These are phyloP conservation scores for Xerocomus brunneocitrinus DNA, from an alignment of 768 basidiomycete genomes.

Conservation along the genomic window DNA sequence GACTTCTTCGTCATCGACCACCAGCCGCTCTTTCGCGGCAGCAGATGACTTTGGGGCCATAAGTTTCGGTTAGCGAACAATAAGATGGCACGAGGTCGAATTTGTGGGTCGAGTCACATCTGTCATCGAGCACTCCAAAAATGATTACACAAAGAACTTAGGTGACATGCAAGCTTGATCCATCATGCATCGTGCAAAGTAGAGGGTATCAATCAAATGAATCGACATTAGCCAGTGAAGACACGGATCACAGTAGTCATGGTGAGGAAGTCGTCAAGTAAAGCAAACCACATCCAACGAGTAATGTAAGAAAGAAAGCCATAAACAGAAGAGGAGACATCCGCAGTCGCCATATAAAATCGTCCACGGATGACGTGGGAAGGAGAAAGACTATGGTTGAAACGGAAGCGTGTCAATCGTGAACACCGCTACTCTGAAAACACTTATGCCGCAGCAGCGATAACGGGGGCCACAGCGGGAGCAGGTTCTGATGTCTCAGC, in stretches of 20 bases:
- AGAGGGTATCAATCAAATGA: slow-evolving; percentile 55
- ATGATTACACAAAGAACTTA: slow-evolving; percentile 32
- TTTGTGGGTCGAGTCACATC: slow-evolving; percentile 23
- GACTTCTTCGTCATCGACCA: slow-evolving; percentile 75
- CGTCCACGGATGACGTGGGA: slow-evolving; percentile 37
- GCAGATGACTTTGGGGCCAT: slow-evolving; percentile 66
- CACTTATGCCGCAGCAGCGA: slow-evolving; percentile 76
- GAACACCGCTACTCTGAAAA: slow-evolving; percentile 19
- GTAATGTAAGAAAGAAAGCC: slow-evolving; percentile 40
- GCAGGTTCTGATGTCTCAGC: slow-evolving; percentile 33
- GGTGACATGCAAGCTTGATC: slow-evolving; percentile 31
- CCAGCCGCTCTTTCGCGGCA: slow-evolving; percentile 56
- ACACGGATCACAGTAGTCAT: slow-evolving; percentile 61
- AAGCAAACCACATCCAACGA: slow-evolving; percentile 58
- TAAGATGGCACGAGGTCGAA: not conserved
- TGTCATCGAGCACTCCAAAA: slow-evolving; percentile 5
- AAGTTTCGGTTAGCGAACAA: not conserved
- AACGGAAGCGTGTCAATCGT: slow-evolving; percentile 44
- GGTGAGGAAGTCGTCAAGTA: slow-evolving; percentile 55
- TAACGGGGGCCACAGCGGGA: slow-evolving; percentile 58
- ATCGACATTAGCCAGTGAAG: slow-evolving; percentile 65
- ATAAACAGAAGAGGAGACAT: slow-evolving; percentile 33
- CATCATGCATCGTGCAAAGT: slow-evolving; percentile 22
- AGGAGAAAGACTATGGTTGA: slow-evolving; percentile 23
- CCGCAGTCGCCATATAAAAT: slow-evolving; percentile 36